These are phyloP conservation scores for Solanum microdontum DNA, from an alignment of 257 asterid species.

Conservation along the genomic window DNA sequence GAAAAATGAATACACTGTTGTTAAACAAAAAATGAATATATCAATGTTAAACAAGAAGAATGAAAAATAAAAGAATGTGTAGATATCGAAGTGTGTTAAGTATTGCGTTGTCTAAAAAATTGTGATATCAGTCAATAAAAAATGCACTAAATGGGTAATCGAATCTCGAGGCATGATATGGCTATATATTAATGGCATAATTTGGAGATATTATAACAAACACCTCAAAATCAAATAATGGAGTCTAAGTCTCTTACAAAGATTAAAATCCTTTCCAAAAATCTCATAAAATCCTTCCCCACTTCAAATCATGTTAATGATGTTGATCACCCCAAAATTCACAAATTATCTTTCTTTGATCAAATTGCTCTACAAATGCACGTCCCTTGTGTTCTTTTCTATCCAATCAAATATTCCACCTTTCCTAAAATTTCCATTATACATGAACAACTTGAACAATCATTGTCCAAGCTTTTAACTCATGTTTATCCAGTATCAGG, in stretches of 20 bases:
- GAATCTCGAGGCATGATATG: background rate
- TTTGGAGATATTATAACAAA: background rate
- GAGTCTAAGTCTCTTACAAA: background rate
- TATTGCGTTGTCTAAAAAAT: too few species aligned
- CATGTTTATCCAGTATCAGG: background rate
- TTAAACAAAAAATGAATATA: too few species aligned
- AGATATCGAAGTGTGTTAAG: too few species aligned
- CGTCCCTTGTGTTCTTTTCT: background rate
- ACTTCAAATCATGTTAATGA: background rate
- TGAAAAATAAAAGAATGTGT: too few species aligned
- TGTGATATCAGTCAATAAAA: too few species aligned
- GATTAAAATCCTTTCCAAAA: background rate
- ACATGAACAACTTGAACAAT: background rate
- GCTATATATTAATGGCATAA: background rate
- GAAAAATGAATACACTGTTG: too few species aligned
- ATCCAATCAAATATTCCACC: background rate
- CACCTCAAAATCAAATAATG: background rate
- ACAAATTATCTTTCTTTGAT: constrained; percentile 1
- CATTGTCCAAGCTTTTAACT: background rate
- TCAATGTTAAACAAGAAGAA: too few species aligned
- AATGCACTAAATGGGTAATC: too few species aligned
- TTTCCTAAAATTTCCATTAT: too few species aligned
- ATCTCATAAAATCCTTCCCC: background rate
- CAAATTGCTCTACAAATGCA: background rate
- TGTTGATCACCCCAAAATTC: background rate